Conservation (phyloP, 2,329 filamentous ascomycete genomes). For the Aspergillus costaricaensis region DNA sequence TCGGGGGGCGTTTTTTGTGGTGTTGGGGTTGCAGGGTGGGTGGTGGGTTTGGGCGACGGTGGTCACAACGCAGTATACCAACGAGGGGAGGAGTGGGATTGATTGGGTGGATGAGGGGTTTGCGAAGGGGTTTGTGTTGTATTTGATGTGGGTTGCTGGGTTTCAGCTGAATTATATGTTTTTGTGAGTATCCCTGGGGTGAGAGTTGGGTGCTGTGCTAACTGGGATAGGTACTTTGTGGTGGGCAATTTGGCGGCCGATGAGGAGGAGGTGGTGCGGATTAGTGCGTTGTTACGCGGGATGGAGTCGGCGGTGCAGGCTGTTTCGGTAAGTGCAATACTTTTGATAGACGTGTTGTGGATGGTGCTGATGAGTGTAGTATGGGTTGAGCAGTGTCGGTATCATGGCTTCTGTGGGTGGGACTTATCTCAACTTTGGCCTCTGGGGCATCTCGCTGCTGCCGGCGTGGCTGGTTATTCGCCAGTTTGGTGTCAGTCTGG, state of each 20-base stretch:
- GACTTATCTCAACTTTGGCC: conserved; percentile 69
- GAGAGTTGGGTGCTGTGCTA: neutral
- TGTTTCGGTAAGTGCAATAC: conserved; percentile 55
- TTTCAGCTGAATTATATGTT: conserved; percentile 77
- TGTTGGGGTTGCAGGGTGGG: conserved; percentile 59
- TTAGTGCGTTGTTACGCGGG: conserved; percentile 67
- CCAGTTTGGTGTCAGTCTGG: conserved; percentile 50
- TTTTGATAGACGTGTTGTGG: neutral
- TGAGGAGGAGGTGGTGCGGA: conserved; percentile 66
- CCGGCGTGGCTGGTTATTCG: conserved; percentile 69
- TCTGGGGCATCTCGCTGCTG: conserved; percentile 65
- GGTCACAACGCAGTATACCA: conserved; percentile 61
- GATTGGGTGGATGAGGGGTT: conserved; percentile 69
- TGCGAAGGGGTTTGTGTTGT: conserved; percentile 66
- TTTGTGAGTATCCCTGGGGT: conserved; percentile 48
- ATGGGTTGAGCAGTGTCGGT: conserved; percentile 63
- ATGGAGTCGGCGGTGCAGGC: conserved; percentile 74
- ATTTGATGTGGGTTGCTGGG: conserved; percentile 65
- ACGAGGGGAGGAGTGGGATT: conserved; percentile 57
- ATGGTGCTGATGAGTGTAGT: conserved; percentile 41
- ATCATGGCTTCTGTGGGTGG: conserved; percentile 67
- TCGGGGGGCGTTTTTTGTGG: conserved; percentile 57
- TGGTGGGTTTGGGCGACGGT: conserved; percentile 75
- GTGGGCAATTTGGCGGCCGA: conserved; percentile 65
- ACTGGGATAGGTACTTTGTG: conserved; percentile 62